A percentile compares a stretch with the other conserved stretches of the same genome.
Evolutionary conservation across 352 stramenopile species (phyloP).

Genomic region (Blastocystis sp.): DNA sequence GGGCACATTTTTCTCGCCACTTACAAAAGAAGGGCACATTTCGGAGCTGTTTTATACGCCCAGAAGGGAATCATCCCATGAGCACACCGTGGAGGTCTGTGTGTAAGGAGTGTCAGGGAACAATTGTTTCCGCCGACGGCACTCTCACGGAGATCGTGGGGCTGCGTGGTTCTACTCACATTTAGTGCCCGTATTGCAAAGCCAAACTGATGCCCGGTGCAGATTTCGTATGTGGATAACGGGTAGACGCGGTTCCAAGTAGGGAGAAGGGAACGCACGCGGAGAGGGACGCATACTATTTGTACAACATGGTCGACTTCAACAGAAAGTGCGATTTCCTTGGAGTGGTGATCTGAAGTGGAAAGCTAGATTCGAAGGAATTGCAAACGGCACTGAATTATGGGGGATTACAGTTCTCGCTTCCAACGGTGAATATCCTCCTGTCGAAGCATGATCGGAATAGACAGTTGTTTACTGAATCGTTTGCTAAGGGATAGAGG

Average conservation of each 20-base stretch:
- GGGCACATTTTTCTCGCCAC: background rate
- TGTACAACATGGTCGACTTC: constrained; percentile 65
- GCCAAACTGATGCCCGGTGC: background rate
- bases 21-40: background rate
- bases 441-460: constrained; percentile 59
- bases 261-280: background rate
- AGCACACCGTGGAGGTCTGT: constrained; percentile 42
- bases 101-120: constrained; percentile 35
- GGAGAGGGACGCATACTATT: constrained; percentile 48
- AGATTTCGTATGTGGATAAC: background rate
- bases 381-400: constrained; percentile 58
- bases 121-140: constrained; percentile 23
- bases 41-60: background rate
- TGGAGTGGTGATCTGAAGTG: constrained; percentile 8
- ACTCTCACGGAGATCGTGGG: constrained; percentile 25
- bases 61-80: background rate
- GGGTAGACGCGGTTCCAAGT: background rate
- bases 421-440: constrained; percentile 66
- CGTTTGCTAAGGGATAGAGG: constrained; percentile 1
- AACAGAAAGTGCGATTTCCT: constrained; percentile 37
- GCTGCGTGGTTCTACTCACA: background rate
- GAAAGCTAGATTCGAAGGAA: constrained; percentile 54
- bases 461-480: constrained; percentile 20
- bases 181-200: constrained; percentile 54
- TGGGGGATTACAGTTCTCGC: constrained; percentile 56